Evolutionary conservation across 495 filamentous ascomycete genomes (phyloP), one percentile per base, ranked within the genome.

Genomic region (Neurospora terricola): DNA sequence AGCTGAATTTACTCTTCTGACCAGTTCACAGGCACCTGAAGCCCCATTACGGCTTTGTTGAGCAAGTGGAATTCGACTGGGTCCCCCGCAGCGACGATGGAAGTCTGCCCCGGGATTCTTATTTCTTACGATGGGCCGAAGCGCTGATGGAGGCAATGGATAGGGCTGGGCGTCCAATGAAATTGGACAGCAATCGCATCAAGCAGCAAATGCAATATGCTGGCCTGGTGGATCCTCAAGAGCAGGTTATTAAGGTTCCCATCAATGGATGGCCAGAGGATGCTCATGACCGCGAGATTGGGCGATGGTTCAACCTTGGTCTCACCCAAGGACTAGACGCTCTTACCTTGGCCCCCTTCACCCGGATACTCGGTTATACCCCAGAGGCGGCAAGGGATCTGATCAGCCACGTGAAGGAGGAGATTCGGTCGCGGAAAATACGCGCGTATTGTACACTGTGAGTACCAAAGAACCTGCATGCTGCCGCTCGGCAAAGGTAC

Each of bases 21-120:
- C 69, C 11, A 16, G 45, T 69, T 40, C 36, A 34, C 68, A 90
- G 90, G 48, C 94, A 97, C 76, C 87, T 97, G n/a, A 91, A 88
- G 73, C 93, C 94, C 11, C 90, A 91, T 5, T 83, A 80, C 72
- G 94, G 93, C 12, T 90, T 88, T 81, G 84, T 97, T 68, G 95
- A 98, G 81, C 94, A 97, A 71, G 89, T 97, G n/a, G 95, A 98
- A 78, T 92, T 98, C 39, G 94, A 98, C 79, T 89, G 92, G 69
- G 83, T 87, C 34, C 93, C 93, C n/a, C 91, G 89, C 36, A 92
- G 89, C 73, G 92, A 95, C 72, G 91, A 94, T 76, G 86, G 88
- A 78, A 79, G 80, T 8, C 72, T 89, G 77, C 81, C 88, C 48
- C 73, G 77, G 72, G 82, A 85, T 68, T 87, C 82, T 71, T 81